These are phyloP conservation scores for Trichoderma asperelloides DNA, from an alignment of 495 filamentous ascomycete genomes.

Conservation along the genomic window DNA sequence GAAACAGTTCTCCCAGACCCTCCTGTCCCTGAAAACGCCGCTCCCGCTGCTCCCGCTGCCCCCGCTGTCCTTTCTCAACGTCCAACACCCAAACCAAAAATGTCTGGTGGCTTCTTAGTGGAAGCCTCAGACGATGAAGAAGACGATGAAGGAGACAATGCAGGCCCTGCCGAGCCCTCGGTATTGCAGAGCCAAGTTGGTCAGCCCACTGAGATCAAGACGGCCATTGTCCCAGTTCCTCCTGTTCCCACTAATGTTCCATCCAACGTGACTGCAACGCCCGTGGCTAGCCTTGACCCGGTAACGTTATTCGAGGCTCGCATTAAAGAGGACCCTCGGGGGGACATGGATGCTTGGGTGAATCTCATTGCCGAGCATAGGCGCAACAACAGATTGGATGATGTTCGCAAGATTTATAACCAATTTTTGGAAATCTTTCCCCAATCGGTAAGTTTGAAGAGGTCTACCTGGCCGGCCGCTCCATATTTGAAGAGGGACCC, in stretches of 20 bases:
- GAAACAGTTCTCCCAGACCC: constrained; percentile 4
- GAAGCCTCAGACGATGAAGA: constrained; percentile 58
- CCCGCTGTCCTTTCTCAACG: constrained; percentile 26
- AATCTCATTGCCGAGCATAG: constrained; percentile 78
- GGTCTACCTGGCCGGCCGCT: not conserved
- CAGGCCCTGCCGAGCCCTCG: not conserved
- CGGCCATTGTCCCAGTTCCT: not conserved
- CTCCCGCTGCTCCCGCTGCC: constrained; percentile 12
- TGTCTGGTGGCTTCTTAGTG: constrained; percentile 70
- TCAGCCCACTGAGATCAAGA: not conserved
- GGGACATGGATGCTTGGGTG: constrained; percentile 85
- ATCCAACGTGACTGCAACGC: constrained; percentile 13
- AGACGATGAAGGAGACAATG: constrained; percentile 39
- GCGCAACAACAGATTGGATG: constrained; percentile 69
- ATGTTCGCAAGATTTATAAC: constrained; percentile 72
- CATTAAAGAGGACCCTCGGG: constrained; percentile 81
- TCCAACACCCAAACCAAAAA: constrained; percentile 51
- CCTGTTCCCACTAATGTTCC: constrained; percentile 12
- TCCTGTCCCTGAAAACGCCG: constrained; percentile 5
- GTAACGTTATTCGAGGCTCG: constrained; percentile 83
- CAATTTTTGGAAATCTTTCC: constrained; percentile 83
- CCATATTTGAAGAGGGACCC: not conserved
- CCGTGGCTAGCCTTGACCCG: constrained; percentile 53
- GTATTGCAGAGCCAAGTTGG: not conserved
- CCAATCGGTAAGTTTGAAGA: constrained; percentile 60